A percentile compares a stretch with the other conserved stretches of the same genome.
These are phyloP conservation scores for Metarhizium brunneum DNA, from an alignment of 2,329 filamentous ascomycete genomes.

Conservation along the genomic window DNA sequence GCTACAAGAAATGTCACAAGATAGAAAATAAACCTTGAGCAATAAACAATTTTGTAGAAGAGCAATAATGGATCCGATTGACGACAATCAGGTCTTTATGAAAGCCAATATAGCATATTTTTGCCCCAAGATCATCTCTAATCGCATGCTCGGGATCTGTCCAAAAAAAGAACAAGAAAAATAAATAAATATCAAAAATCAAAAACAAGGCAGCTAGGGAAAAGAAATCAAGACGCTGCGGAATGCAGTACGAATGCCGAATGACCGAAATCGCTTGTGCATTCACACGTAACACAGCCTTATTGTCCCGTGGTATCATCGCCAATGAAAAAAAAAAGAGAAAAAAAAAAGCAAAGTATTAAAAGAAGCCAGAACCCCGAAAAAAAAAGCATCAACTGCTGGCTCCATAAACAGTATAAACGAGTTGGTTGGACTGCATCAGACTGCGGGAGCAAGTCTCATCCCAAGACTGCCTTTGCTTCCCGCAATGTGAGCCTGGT, in stretches of 20 bases:
- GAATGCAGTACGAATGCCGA: conserved; percentile 5
- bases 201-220: conserved; percentile 8
- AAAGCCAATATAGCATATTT: neutral
- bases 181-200: conserved; percentile 7
- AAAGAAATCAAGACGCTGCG: conserved; percentile 9
- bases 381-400: neutral
- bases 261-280: conserved; percentile 5
- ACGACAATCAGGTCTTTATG: neutral
- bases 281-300: conserved; percentile 3
- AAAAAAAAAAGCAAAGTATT: conserved; percentile 7
- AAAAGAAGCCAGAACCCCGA: conserved; percentile 5
- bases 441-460: neutral
- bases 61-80: neutral
- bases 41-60: neutral
- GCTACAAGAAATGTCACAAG: neutral
- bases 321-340: conserved; percentile 4
- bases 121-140: conserved; percentile 8
- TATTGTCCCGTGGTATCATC: conserved; percentile 19
- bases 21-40: conserved; percentile 2
- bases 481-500: neutral
- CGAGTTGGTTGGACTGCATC: neutral
- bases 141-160: conserved; percentile 7
- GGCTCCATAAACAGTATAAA: conserved; percentile 3
- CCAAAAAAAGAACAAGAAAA: conserved; percentile 9
- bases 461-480: neutral